Evolutionary conservation across 352 stramenopile species (phyloP), one percentile per base, ranked within the genome.

Genomic region (Hyaloperonospora arabidopsidis): DNA sequence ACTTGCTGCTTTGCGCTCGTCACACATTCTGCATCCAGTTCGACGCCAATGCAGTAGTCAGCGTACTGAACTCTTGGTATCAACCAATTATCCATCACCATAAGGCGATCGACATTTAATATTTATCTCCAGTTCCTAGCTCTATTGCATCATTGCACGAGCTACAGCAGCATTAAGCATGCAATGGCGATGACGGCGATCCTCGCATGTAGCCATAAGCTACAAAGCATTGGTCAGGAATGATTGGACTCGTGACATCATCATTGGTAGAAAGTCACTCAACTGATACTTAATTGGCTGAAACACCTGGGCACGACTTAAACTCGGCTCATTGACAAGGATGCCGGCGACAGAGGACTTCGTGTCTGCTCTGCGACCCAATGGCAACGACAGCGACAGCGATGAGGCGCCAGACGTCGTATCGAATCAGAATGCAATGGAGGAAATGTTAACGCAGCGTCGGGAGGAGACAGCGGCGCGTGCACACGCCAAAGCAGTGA

Each of bases 341-440:
- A 76, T 67, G 50, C 48, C 35, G 40, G 48, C 56, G 28, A 57
- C 46, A 64, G 41, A 72, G 59, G 52, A 74, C 54, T 54, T 60
- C 50, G 41, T 45, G 54, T 49, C 59, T 5, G 51, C 43, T 28
- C 51, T 54, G 34, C 41, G 40, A 17, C 48, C 46, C 13, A 41
- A 57, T n/a, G 38, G 45, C n/a, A 65, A 70, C 46, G 66, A 78
- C 39, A 85, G 72, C 59, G 79, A 89, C 40, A 67, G 63, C 44
- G 80, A 89, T 52, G 81, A 89, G 58, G 79, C 81, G 22, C 81
- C 81, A 21, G 81, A 92, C 55, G 74, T 85, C 34, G 73, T 92
- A 52, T 83, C 75, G 48, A 92, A 88, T 63, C 67, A 74, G 48
- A 87, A 56, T 50, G 81, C 81, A 22, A 61, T 73, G 61, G 52